Evolutionary conservation across 1,139 yeast genomes (phyloP).

Genomic region (Geotrichum candidum): DNA sequence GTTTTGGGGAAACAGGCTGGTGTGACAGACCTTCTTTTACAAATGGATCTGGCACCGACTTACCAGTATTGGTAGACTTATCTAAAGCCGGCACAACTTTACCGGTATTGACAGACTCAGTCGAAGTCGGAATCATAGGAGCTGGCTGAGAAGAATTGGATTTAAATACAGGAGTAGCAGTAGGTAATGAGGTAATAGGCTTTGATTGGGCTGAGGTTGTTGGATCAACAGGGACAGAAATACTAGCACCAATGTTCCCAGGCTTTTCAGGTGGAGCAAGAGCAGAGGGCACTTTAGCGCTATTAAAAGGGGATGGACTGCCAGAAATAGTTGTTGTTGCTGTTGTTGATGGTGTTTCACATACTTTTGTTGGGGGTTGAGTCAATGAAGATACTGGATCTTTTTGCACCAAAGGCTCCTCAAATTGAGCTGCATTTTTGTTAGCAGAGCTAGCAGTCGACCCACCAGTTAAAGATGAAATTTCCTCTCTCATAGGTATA

Average conservation of each 20-base stretch:
- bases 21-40: too few relatives aligned
- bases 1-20: too few relatives aligned
- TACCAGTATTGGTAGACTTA: too few relatives aligned
- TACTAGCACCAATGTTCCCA: too few relatives aligned
- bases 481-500: background rate
- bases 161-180: background rate
- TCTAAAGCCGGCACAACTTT: too few relatives aligned
- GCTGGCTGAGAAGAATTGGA: background rate
- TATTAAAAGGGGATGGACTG: background rate
- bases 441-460: background rate
- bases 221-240: too few relatives aligned
- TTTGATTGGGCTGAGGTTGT: background rate
- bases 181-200: background rate
- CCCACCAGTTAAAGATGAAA: too few relatives aligned
- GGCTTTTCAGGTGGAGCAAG: too few relatives aligned
- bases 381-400: background rate
- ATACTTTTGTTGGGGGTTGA: background rate
- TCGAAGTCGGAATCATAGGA: background rate
- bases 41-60: too few relatives aligned
- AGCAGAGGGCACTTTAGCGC: too few relatives aligned
- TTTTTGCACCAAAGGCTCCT: background rate
- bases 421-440: background rate
- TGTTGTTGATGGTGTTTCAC: background rate
- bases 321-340: background rate
- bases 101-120: background rate